Conservation (phyloP, 192 early-diverging fungal species). For the Umbelopsis sp. region DNA sequence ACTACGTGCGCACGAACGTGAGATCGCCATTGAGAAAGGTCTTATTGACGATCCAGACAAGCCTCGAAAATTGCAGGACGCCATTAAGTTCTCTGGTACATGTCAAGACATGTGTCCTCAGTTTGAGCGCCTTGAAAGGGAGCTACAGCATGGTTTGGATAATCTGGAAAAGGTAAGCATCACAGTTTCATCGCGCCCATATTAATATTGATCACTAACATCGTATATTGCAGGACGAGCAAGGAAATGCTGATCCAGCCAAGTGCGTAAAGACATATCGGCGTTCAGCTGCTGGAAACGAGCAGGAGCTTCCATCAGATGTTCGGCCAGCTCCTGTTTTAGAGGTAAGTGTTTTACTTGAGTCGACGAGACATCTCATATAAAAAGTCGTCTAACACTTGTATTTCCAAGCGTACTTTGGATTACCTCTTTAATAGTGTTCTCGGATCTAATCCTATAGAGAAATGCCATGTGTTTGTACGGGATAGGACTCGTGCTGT, state of each 20-base stretch:
- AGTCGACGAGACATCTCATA: background rate
- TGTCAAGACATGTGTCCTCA: conserved; percentile 90
- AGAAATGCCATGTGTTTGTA: conserved; percentile 76
- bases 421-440: conserved; percentile 65
- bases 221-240: conserved; percentile 11
- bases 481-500: conserved; percentile 86
- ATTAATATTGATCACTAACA: background rate
- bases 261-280: conserved; percentile 83
- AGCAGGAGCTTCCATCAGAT: conserved; percentile 85
- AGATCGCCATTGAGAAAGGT: conserved; percentile 63
- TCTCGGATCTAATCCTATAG: conserved; percentile 57
- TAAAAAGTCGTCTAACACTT: background rate
- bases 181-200: background rate
- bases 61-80: conserved; percentile 61
- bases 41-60: conserved; percentile 61
- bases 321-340: conserved; percentile 80
- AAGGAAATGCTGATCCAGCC: conserved; percentile 53
- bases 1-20: conserved; percentile 60
- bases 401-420: conserved; percentile 48
- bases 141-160: conserved; percentile 73
- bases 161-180: conserved; percentile 70
- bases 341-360: conserved; percentile 44
- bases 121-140: conserved; percentile 85
- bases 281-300: conserved; percentile 83
- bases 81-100: conserved; percentile 72